Conservation (phyloP, 345 rosid genomes). For the Eucalyptus decipiens region DNA sequence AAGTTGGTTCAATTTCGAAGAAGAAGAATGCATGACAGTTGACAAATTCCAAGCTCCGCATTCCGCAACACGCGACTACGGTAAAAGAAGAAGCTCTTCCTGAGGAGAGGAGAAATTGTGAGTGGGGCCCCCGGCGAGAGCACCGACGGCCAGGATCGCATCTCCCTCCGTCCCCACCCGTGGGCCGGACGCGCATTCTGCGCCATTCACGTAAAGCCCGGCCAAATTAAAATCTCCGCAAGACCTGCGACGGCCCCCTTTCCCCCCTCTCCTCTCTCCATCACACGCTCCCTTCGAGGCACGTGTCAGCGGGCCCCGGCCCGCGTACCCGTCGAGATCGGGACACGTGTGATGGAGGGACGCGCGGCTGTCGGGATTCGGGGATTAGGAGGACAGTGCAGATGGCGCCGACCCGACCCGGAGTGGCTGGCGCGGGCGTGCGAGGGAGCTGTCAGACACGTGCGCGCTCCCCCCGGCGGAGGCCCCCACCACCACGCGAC, state of each 20-base stretch:
- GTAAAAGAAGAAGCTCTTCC: not conserved
- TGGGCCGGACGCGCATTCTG: not conserved
- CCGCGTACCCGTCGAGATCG: not conserved
- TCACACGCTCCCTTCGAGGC: not conserved
- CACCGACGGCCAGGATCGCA: not conserved
- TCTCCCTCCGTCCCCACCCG: not conserved
- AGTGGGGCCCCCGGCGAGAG: not conserved
- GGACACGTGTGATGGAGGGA: not conserved
- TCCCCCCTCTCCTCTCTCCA: not conserved
- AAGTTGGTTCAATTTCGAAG: not conserved
- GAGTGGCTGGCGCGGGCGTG: conserved; percentile 4
- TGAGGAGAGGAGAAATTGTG: not conserved
- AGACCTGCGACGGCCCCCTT: not conserved
- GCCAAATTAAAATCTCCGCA: not conserved
- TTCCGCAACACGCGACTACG: not conserved
- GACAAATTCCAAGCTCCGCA: not conserved
- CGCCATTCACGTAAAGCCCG: not conserved
- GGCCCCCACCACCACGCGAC: not conserved
- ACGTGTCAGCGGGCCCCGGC: not conserved
- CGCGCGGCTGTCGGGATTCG: conserved; percentile 6
- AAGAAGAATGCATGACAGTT: not conserved
- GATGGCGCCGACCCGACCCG: not conserved
- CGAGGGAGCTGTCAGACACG: conserved; percentile 43
- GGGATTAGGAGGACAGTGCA: conserved; percentile 13
- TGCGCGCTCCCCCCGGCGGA: not conserved